These are phyloP conservation scores for Malus hybrid DNA, from an alignment of 331 rosid genomes.

Conservation along the genomic window DNA sequence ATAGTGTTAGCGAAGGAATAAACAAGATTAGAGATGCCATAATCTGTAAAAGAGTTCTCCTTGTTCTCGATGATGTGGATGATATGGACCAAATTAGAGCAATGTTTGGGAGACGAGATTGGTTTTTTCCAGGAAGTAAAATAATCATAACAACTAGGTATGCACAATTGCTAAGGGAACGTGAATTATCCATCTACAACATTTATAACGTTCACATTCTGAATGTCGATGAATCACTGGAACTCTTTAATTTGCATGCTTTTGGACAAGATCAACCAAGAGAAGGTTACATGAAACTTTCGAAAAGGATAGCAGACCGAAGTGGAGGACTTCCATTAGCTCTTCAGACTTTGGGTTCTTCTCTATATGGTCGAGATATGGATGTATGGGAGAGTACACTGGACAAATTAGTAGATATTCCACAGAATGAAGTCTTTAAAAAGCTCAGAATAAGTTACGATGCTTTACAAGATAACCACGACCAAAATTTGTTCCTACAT, in stretches of 20 bases:
- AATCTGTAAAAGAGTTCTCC: background rate
- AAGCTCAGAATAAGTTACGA: background rate
- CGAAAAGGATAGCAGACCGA: background rate
- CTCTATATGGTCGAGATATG: background rate
- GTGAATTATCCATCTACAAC: background rate
- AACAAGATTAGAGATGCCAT: background rate
- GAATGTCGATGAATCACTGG: background rate
- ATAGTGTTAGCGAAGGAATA: background rate
- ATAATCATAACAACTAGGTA: background rate
- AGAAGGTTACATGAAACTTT: background rate
- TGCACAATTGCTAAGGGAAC: background rate
- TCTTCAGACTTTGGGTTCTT: background rate
- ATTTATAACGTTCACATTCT: background rate
- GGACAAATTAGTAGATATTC: background rate
- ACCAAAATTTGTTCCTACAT: background rate
- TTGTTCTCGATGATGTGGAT: conserved; percentile 12
- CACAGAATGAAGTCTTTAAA: background rate
- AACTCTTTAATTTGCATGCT: conserved; percentile 12
- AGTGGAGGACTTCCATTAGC: conserved; percentile 5
- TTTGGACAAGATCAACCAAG: background rate
- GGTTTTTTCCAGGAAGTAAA: background rate
- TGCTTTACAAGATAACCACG: background rate
- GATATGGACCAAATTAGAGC: background rate
- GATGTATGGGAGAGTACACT: background rate
- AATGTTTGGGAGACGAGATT: background rate